phyloP scores from a whole-genome alignment of 2,329 filamentous ascomycete genomes.

The Fusarium sp. region DNA sequence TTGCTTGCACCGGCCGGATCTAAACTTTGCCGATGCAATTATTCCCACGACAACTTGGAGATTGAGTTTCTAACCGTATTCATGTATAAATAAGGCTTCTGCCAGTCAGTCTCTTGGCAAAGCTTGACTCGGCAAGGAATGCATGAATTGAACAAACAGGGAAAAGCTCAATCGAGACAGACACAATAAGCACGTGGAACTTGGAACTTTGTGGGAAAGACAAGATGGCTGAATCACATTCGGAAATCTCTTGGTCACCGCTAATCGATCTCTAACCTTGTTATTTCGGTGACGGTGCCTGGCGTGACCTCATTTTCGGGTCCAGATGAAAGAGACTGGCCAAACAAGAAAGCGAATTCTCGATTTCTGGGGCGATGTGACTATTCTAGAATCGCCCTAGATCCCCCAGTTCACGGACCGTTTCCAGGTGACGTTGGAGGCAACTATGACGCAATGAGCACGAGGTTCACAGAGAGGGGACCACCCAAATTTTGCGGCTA shows the following conservation, averaged over 20 bases:
- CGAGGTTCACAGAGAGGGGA: not conserved
- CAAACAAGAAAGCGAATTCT: not conserved
- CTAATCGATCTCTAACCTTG: conserved; percentile 10
- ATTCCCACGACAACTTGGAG: not conserved
- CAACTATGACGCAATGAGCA: conserved; percentile 29
- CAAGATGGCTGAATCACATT: not conserved
- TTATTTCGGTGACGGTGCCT: conserved; percentile 10
- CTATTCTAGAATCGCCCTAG: conserved; percentile 23
- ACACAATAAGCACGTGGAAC: not conserved
- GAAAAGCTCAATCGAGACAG: not conserved
- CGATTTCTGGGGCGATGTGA: not conserved
- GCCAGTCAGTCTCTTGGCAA: not conserved
- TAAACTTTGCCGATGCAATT: not conserved
- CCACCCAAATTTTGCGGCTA: conserved; percentile 7
- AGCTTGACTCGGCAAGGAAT: not conserved
- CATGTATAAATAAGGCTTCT: not conserved
- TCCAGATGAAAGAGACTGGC: not conserved
- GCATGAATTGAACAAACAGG: not conserved
- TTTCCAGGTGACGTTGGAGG: conserved; percentile 14
- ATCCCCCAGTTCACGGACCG: not conserved
- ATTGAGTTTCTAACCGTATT: not conserved
- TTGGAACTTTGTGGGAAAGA: not conserved
- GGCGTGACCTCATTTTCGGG: conserved; percentile 8
- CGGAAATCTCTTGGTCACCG: conserved; percentile 1
- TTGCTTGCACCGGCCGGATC: not conserved